Conservation (phyloP, 352 stramenopile species). For the Saprolegnia parasitica region DNA sequence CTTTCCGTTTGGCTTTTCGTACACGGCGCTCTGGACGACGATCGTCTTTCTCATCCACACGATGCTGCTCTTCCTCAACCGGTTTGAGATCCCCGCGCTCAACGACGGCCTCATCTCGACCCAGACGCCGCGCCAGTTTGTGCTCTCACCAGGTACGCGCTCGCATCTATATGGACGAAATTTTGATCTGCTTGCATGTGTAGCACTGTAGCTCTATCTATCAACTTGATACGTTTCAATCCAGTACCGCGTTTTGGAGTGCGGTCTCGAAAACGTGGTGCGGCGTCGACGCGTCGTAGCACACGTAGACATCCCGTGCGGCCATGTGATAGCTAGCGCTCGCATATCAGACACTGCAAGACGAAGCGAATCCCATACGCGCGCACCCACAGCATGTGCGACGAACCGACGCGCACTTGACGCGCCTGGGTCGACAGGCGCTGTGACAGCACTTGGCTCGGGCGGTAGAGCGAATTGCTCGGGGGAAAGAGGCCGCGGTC, state of each 20-base stretch:
- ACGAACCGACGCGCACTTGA: neutral
- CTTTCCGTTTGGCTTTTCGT: slow-evolving; percentile 91
- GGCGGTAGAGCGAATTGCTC: slow-evolving; percentile 12
- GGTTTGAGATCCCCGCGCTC: slow-evolving; percentile 59
- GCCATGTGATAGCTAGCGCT: slow-evolving; percentile 5
- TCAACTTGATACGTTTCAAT: too few species aligned
- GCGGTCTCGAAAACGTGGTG: neutral
- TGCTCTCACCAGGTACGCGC: slow-evolving; percentile 5
- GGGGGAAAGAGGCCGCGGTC: neutral
- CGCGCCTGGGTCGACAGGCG: neutral
- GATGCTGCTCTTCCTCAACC: slow-evolving; percentile 71
- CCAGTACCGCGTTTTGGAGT: neutral
- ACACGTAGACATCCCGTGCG: slow-evolving; percentile 14
- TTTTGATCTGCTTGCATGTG: too few species aligned
- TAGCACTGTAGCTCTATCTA: neutral
- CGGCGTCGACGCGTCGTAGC: neutral
- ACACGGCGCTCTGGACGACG: slow-evolving; percentile 65
- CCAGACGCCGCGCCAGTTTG: slow-evolving; percentile 29
- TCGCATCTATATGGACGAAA: too few species aligned
- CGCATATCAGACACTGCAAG: neutral
- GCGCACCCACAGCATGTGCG: too few species aligned
- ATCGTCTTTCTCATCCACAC: slow-evolving; percentile 42
- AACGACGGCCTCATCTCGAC: slow-evolving; percentile 42
- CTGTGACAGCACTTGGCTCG: neutral
- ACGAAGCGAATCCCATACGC: too few species aligned